phyloP scores from a whole-genome alignment of 192 early-diverging fungal species.

The Phlyctochytrium arcticum region DNA sequence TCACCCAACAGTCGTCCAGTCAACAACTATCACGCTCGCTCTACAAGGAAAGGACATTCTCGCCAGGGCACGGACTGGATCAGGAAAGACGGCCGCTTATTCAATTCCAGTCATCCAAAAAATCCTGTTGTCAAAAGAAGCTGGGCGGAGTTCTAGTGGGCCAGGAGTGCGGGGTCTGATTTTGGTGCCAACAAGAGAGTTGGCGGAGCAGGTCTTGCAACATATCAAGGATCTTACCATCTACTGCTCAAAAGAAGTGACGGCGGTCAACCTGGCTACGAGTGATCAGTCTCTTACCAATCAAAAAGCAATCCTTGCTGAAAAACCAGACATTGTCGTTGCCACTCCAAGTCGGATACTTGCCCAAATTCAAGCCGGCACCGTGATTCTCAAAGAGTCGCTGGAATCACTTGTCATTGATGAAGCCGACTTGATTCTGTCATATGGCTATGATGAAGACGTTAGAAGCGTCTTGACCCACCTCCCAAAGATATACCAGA shows the following conservation, averaged over 20 bases:
- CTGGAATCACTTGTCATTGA: constrained; percentile 90
- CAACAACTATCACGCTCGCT: constrained; percentile 83
- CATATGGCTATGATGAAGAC: constrained; percentile 92
- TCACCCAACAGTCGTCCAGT: constrained; percentile 87
- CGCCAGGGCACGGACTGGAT: constrained; percentile 88
- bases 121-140: constrained; percentile 68
- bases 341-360: constrained; percentile 81
- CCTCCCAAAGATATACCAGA: constrained; percentile 86
- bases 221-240: constrained; percentile 68
- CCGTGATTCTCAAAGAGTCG: constrained; percentile 46
- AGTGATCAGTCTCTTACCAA: constrained; percentile 26
- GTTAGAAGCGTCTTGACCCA: constrained; percentile 67
- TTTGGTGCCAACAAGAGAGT: constrained; percentile 91
- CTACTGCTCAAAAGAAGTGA: constrained; percentile 68
- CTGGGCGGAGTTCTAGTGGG: neutral
- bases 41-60: constrained; percentile 90
- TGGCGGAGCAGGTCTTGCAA: constrained; percentile 87
- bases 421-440: constrained; percentile 92
- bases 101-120: constrained; percentile 87
- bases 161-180: constrained; percentile 59
- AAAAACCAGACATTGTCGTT: constrained; percentile 83
- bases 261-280: constrained; percentile 61
- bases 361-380: constrained; percentile 58
- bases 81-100: constrained; percentile 97
- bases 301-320: constrained; percentile 66